Evolutionary conservation across 2,329 filamentous ascomycete genomes (phyloP).

Genomic region (Stagonosporopsis chrysanthemi): DNA sequence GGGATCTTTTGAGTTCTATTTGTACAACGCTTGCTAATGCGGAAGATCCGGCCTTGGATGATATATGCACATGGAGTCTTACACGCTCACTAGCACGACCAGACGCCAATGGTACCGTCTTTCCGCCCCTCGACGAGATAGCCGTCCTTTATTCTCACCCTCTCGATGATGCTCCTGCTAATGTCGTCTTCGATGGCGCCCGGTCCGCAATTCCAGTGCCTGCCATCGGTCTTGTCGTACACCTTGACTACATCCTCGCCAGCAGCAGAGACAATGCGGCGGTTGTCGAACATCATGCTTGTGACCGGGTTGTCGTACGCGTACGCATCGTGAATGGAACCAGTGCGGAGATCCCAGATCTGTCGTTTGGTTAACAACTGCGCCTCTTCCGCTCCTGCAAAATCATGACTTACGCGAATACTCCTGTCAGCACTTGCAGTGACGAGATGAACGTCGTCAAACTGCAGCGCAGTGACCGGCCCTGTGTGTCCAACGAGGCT

Average conservation of each 20-base stretch:
- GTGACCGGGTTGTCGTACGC: slow-evolving; percentile 92
- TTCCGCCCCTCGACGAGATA: slow-evolving; percentile 90
- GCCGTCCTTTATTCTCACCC: slow-evolving; percentile 89
- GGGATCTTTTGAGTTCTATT: neutral
- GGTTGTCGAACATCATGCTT: slow-evolving; percentile 95
- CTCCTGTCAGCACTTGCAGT: slow-evolving; percentile 93
- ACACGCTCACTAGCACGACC: slow-evolving; percentile 58
- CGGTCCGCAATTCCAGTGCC: slow-evolving; percentile 95
- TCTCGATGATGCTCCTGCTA: slow-evolving; percentile 68
- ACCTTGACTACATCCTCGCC: slow-evolving; percentile 96
- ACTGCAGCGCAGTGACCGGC: slow-evolving; percentile 91
- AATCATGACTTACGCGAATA: slow-evolving; percentile 75
- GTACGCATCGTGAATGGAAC: slow-evolving; percentile 93
- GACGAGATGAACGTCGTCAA: slow-evolving; percentile 93
- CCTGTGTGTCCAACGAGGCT: slow-evolving; percentile 96
- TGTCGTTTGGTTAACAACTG: slow-evolving; percentile 52
- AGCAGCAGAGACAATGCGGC: slow-evolving; percentile 87
- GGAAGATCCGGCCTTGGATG: slow-evolving; percentile 19
- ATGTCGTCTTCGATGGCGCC: slow-evolving; percentile 75
- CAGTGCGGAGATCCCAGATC: slow-evolving; percentile 99
- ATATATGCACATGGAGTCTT: slow-evolving; percentile 26
- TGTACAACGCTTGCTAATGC: slow-evolving; percentile 24
- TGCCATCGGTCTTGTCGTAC: slow-evolving; percentile 94
- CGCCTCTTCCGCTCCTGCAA: neutral
- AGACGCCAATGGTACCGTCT: slow-evolving; percentile 88